Evolutionary conservation across 805 yeast genomes (phyloP), one percentile per base, ranked within the genome.

Genomic region (Wickerhamiella alocasiicola): DNA sequence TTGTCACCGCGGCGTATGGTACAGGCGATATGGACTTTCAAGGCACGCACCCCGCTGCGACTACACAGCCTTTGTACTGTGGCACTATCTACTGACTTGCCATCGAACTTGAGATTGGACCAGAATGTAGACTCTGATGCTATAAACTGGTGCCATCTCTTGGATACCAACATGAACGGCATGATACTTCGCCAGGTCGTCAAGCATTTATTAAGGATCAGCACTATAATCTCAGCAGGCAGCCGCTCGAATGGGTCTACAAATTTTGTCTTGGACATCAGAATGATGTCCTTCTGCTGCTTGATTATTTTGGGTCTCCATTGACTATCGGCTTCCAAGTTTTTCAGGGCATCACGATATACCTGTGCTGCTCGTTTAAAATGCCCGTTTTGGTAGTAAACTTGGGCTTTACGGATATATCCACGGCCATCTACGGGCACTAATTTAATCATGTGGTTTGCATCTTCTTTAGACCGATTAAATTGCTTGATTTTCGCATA

Each of bases 101-200:
- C 26, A 21, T 11, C n/a, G 13, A 32, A 32, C 7, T 20, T 12
- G 9, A 32, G 26, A 11, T 32, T 9, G 5, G 34, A 20, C 41
- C 41, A 37, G 29, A 27, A 37, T 9, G 3, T n/a, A 3, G 41
- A 28, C 20, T 37, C 34, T 3, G 41, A 37, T 11, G 13, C 35
- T n/a, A 37, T 11, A 18, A 16, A 37, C 5, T 20, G 13, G 20
- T 25, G 15, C 41, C 41, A 37, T 3, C 12, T 6, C 16, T 30
- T 28, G 12, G 41, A 37, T 12, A 37, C 41, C 9, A 24, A 5
- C 18, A 28, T 20, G 7, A 29, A 21, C 21, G 17, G 13, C 11
- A 37, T 13, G n/a, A 37, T 3, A 13, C 21, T 29, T 12, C 15
- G 6, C 3, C 25, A 13, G 11, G 9, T 15, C 5, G 5, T 13